Conservation (phyloP, 805 yeast species). For the Barnettozyma sucrosica region DNA sequence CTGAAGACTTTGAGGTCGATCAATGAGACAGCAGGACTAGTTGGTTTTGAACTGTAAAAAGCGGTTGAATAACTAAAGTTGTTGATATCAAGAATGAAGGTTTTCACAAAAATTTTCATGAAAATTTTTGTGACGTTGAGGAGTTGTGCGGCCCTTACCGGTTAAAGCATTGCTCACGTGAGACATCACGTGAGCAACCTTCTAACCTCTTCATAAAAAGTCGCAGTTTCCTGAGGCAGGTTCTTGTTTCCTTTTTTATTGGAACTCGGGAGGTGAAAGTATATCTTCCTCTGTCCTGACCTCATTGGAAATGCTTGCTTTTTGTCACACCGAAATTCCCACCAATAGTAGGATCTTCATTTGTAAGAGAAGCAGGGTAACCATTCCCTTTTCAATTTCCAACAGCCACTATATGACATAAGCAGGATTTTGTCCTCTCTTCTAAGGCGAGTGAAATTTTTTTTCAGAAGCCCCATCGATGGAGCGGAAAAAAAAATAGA, state of each 20-base stretch:
- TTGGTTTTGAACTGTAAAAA: slow-evolving; percentile 1
- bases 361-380: neutral
- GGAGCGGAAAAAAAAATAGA: neutral
- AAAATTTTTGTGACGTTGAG: neutral
- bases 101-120: neutral
- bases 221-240: no score
- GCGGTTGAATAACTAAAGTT: slow-evolving; percentile 3
- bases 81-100: neutral
- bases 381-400: neutral
- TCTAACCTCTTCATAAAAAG: no score
- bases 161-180: neutral
- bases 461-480: neutral
- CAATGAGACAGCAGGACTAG: slow-evolving; percentile 1
- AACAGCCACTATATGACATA: neutral
- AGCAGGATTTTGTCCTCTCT: neutral
- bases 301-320: neutral
- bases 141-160: neutral
- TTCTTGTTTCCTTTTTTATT: no score
- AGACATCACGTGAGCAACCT: neutral
- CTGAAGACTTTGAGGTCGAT: neutral
- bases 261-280: no score
- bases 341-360: neutral
- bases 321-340: neutral
- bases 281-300: no score
- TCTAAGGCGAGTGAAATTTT: neutral